Conservation (phyloP, 306 rosid genomes). For the Cucumis melo region DNA sequence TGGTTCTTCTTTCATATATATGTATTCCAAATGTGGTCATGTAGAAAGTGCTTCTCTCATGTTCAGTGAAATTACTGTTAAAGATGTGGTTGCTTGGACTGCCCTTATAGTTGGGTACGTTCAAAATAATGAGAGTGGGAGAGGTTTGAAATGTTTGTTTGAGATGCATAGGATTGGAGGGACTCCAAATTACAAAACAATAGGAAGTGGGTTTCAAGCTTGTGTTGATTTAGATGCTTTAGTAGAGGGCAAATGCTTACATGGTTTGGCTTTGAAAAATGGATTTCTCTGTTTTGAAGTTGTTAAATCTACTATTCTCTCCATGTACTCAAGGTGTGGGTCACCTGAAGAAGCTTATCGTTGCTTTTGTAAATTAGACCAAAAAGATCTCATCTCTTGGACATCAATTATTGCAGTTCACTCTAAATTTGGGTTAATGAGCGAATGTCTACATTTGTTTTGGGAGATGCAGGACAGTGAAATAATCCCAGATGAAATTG, state of each 20-base stretch:
- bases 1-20: constrained; percentile 51
- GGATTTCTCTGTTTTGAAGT: constrained; percentile 37
- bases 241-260: constrained; percentile 50
- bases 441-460: constrained; percentile 34
- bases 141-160: constrained; percentile 46
- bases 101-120: constrained; percentile 52
- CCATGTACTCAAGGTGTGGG: constrained; percentile 60
- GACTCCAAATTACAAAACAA: constrained; percentile 49
- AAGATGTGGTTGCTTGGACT: constrained; percentile 78
- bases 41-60: constrained; percentile 24
- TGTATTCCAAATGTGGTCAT: constrained; percentile 43
- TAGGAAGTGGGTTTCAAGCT: constrained; percentile 70
- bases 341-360: constrained; percentile 35
- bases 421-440: constrained; percentile 48
- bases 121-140: constrained; percentile 49
- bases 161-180: constrained; percentile 54
- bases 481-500: constrained; percentile 43
- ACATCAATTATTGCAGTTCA: constrained; percentile 45
- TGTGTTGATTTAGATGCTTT: constrained; percentile 48
- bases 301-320: constrained; percentile 42
- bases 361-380: constrained; percentile 29
- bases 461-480: constrained; percentile 36
- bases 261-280: constrained; percentile 36
- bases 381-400: constrained; percentile 59
- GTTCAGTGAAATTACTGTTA: constrained; percentile 53